phyloP scores from a whole-genome alignment of 192 early-diverging fungal species.

The Coemansia sp. region DNA sequence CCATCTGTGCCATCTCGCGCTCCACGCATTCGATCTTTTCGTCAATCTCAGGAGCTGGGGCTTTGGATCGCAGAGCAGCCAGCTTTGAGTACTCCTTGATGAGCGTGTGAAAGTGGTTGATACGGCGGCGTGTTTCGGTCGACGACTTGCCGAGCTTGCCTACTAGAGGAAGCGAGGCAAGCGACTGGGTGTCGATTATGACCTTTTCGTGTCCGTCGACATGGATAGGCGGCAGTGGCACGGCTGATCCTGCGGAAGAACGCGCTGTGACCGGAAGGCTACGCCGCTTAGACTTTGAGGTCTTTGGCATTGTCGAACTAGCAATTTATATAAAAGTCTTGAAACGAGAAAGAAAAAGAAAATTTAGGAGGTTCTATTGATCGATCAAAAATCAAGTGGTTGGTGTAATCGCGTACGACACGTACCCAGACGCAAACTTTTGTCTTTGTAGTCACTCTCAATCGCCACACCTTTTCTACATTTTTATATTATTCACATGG shows the following conservation, averaged over 20 bases:
- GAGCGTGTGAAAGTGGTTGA: slow-evolving; percentile 79
- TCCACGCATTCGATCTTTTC: slow-evolving; percentile 20
- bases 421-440: not conserved
- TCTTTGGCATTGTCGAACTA: slow-evolving; percentile 26
- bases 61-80: slow-evolving; percentile 15
- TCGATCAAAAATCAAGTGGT: not conserved
- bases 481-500: not conserved
- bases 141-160: slow-evolving; percentile 62
- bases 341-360: not conserved
- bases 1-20: slow-evolving; percentile 60
- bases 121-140: slow-evolving; percentile 66
- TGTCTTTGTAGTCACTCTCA: not conserved
- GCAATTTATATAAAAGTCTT: no score
- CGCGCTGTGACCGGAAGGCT: slow-evolving; percentile 23
- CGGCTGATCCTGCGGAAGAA: not conserved
- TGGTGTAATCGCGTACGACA: not conserved
- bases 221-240: slow-evolving; percentile 43
- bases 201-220: slow-evolving; percentile 31
- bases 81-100: slow-evolving; percentile 73
- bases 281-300: slow-evolving; percentile 21
- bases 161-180: slow-evolving; percentile 4
- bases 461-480: not conserved
- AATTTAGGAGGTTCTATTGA: not conserved
- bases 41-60: slow-evolving; percentile 60
- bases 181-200: slow-evolving; percentile 8